phyloP scores from a whole-genome alignment of 1,139 yeast genomes.

The Magnusiomyces suaveolens region DNA sequence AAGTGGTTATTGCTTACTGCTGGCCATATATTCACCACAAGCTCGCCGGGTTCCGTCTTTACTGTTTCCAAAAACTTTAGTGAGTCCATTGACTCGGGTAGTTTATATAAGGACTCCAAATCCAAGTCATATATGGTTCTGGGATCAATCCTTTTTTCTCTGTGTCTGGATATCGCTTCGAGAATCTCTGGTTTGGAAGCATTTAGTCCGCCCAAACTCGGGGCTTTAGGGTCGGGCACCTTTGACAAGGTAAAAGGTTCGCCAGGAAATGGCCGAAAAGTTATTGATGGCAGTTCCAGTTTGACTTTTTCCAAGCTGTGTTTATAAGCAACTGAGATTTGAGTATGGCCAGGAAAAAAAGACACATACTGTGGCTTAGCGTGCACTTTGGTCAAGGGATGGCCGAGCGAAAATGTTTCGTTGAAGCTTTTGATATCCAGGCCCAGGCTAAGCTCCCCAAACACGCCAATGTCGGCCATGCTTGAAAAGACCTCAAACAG shows the following conservation, averaged over 20 bases:
- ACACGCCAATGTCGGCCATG: neutral
- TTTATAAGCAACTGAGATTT: too few relatives aligned
- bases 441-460: neutral
- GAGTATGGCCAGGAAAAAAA: neutral
- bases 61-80: neutral
- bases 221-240: too few relatives aligned
- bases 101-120: neutral
- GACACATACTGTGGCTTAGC: neutral
- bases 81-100: neutral
- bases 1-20: neutral
- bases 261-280: neutral
- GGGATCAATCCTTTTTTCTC: too few relatives aligned
- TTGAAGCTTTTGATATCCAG: neutral
- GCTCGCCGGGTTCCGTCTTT: neutral
- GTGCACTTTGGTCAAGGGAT: neutral
- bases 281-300: neutral
- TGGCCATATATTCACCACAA: neutral
- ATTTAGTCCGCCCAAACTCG: too few relatives aligned
- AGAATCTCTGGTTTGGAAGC: too few relatives aligned
- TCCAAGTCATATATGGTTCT: too few relatives aligned
- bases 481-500: neutral
- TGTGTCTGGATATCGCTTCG: too few relatives aligned
- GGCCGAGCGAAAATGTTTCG: neutral
- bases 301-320: neutral
- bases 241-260: neutral